A percentile compares a stretch with the other conserved stretches of the same genome.
Evolutionary conservation across 179 eudicot species (phyloP).

Genomic region (Pouteria campechiana): DNA sequence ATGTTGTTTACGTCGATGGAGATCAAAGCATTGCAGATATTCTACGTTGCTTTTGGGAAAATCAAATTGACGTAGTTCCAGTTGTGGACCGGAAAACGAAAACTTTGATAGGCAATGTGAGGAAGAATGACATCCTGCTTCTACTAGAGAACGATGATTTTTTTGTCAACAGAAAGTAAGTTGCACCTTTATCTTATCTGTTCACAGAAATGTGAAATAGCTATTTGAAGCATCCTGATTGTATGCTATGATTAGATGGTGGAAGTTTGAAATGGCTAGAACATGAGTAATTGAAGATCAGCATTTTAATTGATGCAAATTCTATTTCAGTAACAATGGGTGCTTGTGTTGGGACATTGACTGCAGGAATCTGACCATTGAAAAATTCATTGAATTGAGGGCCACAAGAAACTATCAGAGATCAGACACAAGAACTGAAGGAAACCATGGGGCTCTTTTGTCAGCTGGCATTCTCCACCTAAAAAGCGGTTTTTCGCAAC

Average conservation of each 20-base stretch:
- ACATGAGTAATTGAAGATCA: no score
- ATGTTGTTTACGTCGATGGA: slow-evolving; percentile 9
- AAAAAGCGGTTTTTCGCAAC: slow-evolving; percentile 9
- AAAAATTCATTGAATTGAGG: slow-evolving; percentile 14
- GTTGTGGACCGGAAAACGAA: slow-evolving; percentile 18
- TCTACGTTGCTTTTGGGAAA: slow-evolving; percentile 12
- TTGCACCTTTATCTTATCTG: background rate
- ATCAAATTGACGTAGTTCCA: slow-evolving; percentile 22
- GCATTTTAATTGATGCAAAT: no score
- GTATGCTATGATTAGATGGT: no score
- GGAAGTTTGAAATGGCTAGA: no score
- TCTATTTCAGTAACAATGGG: background rate
- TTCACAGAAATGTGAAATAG: no score
- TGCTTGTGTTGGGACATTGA: background rate
- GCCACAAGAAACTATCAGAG: background rate
- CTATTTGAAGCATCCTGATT: no score
- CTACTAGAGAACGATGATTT: slow-evolving; percentile 23
- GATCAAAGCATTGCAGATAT: slow-evolving; percentile 31
- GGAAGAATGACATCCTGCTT: slow-evolving; percentile 18
- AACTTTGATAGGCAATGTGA: slow-evolving; percentile 25
- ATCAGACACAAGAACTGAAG: slow-evolving; percentile 3
- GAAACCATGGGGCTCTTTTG: slow-evolving; percentile 3
- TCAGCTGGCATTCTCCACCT: slow-evolving; percentile 9
- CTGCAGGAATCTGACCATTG: slow-evolving; percentile 12
- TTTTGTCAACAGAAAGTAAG: slow-evolving; percentile 16